Evolutionary conservation across 1,284 basidiomycete genomes (phyloP).

Genomic region (Naganishia sp.): DNA sequence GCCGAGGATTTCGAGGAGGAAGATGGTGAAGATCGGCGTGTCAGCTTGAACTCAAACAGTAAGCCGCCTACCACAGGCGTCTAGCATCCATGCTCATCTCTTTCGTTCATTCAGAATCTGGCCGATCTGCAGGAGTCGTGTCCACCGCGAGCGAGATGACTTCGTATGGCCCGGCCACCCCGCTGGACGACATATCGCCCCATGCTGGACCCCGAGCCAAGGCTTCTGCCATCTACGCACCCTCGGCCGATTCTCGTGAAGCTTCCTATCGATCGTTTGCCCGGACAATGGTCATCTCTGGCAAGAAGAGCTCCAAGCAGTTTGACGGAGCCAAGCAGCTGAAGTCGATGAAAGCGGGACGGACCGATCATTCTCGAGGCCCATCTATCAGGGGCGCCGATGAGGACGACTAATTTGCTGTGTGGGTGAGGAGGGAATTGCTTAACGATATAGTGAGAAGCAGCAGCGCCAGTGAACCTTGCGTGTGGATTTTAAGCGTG

Average conservation of each 20-base stretch:
- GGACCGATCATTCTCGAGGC: not conserved
- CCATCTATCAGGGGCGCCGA: conserved; percentile 1
- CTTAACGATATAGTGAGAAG: no score
- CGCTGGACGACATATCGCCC: conserved; percentile 4
- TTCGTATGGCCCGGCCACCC: conserved; percentile 11
- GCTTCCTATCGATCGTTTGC: conserved; percentile 2
- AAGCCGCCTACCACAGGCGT: not conserved
- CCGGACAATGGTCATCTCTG: not conserved
- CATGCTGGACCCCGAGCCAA: conserved; percentile 8
- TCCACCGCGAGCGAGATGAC: conserved; percentile 20
- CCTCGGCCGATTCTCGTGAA: not conserved
- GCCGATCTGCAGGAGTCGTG: conserved; percentile 12
- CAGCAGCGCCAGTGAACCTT: not conserved
- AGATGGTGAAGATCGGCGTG: conserved; percentile 8
- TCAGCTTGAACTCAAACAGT: conserved; percentile 26
- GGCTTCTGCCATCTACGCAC: not conserved
- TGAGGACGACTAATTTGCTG: not conserved
- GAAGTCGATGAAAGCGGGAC: conserved; percentile 9
- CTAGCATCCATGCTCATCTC: not conserved
- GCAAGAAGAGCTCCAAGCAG: conserved; percentile 11
- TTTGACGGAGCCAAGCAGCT: not conserved
- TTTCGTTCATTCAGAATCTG: conserved; percentile 1
- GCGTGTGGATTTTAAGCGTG: not conserved
- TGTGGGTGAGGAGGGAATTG: not conserved
- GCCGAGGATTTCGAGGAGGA: conserved; percentile 7